These are phyloP conservation scores for Cryptosporidium baileyi DNA, from an alignment of 169 alveolate species.

Conservation along the genomic window DNA sequence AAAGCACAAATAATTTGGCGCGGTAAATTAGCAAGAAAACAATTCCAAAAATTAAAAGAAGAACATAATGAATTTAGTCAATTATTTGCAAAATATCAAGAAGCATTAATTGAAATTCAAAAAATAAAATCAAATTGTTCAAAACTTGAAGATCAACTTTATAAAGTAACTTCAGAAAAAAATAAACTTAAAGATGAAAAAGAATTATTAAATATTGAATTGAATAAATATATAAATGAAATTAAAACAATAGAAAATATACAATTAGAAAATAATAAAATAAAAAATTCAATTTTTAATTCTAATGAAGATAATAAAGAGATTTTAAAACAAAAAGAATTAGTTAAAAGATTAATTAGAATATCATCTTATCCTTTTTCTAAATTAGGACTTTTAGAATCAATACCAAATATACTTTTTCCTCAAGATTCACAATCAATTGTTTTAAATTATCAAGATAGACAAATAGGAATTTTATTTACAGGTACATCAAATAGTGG, in stretches of 20 bases:
- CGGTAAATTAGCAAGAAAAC: constrained; percentile 79
- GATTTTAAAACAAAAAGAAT: neutral
- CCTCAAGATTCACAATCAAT: constrained; percentile 29
- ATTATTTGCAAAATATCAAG: constrained; percentile 73
- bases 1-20: constrained; percentile 81
- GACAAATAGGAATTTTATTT: constrained; percentile 41
- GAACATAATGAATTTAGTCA: constrained; percentile 78
- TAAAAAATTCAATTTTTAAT: neutral
- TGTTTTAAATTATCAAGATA: constrained; percentile 5
- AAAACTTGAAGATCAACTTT: constrained; percentile 79
- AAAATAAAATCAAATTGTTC: constrained; percentile 77
- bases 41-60: constrained; percentile 76
- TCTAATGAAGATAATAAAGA: neutral
- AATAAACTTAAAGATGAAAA: constrained; percentile 74
- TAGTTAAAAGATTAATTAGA: constrained; percentile 30
- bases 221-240: constrained; percentile 39
- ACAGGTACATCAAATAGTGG: constrained; percentile 48
- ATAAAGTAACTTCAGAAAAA: constrained; percentile 70
- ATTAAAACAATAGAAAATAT: neutral
- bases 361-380: constrained; percentile 57
- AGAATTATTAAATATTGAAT: constrained; percentile 51
- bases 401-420: constrained; percentile 15
- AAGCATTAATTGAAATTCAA: constrained; percentile 78
- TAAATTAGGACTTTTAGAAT: constrained; percentile 22
- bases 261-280: neutral